Evolutionary conservation across 2,329 filamentous ascomycete genomes (phyloP).

Genomic region (Aspergillus uvarum): DNA sequence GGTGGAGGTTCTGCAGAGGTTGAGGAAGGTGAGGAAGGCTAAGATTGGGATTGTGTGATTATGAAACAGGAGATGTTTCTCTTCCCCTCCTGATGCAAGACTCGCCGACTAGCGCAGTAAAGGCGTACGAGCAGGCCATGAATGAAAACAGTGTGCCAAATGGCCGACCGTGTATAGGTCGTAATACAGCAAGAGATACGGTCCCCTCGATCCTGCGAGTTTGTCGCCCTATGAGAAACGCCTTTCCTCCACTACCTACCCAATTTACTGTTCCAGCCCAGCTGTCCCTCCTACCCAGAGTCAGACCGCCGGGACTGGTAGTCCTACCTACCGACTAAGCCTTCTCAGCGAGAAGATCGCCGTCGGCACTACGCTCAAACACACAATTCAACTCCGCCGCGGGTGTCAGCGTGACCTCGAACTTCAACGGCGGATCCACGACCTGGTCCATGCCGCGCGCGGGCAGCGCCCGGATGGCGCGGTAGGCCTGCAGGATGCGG

Average conservation of each 20-base stretch:
- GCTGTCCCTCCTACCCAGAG: background rate
- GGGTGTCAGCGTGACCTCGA: slow-evolving; percentile 42
- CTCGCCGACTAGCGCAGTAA: too few relatives aligned
- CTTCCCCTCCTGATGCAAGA: background rate
- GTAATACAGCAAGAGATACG: too few relatives aligned
- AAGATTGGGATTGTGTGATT: slow-evolving; percentile 17
- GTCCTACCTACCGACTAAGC: background rate
- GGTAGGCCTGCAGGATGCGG: slow-evolving; percentile 44
- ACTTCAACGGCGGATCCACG: slow-evolving; percentile 36
- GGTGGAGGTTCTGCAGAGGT: slow-evolving; percentile 35
- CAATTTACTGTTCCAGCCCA: too few relatives aligned
- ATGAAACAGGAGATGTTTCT: background rate
- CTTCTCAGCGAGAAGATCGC: background rate
- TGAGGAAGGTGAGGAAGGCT: slow-evolving; percentile 32
- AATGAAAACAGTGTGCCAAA: too few relatives aligned
- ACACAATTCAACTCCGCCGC: slow-evolving; percentile 41
- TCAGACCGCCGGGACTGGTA: background rate
- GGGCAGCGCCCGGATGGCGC: slow-evolving; percentile 36
- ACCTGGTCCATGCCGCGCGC: slow-evolving; percentile 33
- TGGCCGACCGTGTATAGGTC: too few relatives aligned
- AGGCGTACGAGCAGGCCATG: too few relatives aligned
- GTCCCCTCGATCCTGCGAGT: background rate
- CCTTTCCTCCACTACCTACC: too few relatives aligned
- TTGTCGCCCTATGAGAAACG: background rate
- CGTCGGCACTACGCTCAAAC: slow-evolving; percentile 34